phyloP scores from a whole-genome alignment of 495 filamentous ascomycete genomes.

The Penicillium longicatenatum region DNA sequence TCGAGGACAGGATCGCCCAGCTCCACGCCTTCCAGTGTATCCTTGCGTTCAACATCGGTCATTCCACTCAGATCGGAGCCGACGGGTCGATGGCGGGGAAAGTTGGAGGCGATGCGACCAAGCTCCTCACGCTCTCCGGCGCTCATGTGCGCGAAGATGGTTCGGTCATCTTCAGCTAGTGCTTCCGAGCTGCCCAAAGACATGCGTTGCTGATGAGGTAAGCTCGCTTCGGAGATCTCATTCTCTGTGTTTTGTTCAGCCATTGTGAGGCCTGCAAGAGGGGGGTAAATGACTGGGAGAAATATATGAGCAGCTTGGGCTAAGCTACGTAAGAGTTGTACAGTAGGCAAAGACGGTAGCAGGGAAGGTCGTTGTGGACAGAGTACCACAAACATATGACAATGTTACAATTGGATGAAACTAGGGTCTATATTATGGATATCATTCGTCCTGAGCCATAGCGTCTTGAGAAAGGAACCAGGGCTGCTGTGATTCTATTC shows the following conservation, averaged over 20 bases:
- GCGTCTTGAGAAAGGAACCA: neutral
- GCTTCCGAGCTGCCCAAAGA: slow-evolving; percentile 20
- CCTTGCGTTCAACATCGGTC: slow-evolving; percentile 35
- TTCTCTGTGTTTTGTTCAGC: slow-evolving; percentile 15
- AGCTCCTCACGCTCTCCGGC: slow-evolving; percentile 38
- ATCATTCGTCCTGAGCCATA: neutral
- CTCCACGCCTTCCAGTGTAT: slow-evolving; percentile 46
- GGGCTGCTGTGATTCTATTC: slow-evolving; percentile 8
- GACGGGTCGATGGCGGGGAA: slow-evolving; percentile 32
- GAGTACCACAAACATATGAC: neutral
- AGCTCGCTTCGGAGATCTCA: slow-evolving; percentile 18
- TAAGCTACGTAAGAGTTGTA: neutral
- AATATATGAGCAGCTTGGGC: neutral
- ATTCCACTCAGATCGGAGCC: slow-evolving; percentile 26
- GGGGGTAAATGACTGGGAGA: neutral
- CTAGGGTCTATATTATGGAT: neutral
- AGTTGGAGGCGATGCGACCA: slow-evolving; percentile 42
- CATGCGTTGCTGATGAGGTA: slow-evolving; percentile 14
- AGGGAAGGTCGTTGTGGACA: no score
- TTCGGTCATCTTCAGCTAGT: slow-evolving; percentile 18
- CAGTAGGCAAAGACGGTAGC: neutral
- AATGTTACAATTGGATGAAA: neutral
- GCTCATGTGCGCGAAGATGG: slow-evolving; percentile 38
- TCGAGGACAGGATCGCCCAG: slow-evolving; percentile 56
- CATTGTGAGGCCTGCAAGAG: slow-evolving; percentile 24